phyloP scores from a whole-genome alignment of 1,284 basidiomycete species.

The Boletellus deceptivus region DNA sequence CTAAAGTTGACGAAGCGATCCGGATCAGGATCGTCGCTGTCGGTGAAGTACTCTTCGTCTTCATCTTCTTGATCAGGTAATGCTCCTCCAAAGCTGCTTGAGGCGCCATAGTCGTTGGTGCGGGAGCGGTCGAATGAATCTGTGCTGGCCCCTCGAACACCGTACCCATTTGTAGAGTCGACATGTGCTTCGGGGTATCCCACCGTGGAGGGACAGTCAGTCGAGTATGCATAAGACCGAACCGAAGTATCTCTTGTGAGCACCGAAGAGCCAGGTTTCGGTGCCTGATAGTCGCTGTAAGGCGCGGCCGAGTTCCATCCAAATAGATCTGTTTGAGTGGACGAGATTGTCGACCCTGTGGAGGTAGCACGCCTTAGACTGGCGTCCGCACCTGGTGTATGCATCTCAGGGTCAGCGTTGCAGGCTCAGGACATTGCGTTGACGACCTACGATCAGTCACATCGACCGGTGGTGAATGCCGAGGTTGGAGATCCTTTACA shows the following conservation, averaged over 20 bases:
- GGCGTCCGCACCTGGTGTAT: constrained; percentile 16
- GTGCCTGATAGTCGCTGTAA: constrained; percentile 17
- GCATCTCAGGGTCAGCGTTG: constrained; percentile 8
- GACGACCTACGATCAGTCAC: constrained; percentile 22
- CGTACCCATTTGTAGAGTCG: constrained; percentile 23
- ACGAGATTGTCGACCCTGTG: constrained; percentile 33
- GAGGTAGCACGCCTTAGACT: constrained; percentile 31
- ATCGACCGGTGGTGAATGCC: constrained; percentile 23
- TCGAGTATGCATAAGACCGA: constrained; percentile 20
- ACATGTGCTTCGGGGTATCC: constrained; percentile 15
- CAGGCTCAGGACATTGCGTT: not conserved
- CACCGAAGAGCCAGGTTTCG: constrained; percentile 16
- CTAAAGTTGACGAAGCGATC: constrained; percentile 84
- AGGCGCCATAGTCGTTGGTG: constrained; percentile 22
- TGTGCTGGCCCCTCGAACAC: constrained; percentile 16
- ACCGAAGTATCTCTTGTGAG: constrained; percentile 17
- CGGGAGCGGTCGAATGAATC: constrained; percentile 32
- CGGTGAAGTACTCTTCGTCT: constrained; percentile 58
- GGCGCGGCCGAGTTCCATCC: constrained; percentile 27
- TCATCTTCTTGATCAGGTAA: constrained; percentile 46
- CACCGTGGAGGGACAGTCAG: constrained; percentile 26
- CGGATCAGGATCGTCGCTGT: constrained; percentile 72
- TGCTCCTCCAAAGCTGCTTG: constrained; percentile 43
- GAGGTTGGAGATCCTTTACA: constrained; percentile 22
- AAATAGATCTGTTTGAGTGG: constrained; percentile 26